Evolutionary conservation across 176 grass and related monocot species (phyloP), one percentile per base, ranked within the genome.

Genomic region (Leersia perrieri): DNA sequence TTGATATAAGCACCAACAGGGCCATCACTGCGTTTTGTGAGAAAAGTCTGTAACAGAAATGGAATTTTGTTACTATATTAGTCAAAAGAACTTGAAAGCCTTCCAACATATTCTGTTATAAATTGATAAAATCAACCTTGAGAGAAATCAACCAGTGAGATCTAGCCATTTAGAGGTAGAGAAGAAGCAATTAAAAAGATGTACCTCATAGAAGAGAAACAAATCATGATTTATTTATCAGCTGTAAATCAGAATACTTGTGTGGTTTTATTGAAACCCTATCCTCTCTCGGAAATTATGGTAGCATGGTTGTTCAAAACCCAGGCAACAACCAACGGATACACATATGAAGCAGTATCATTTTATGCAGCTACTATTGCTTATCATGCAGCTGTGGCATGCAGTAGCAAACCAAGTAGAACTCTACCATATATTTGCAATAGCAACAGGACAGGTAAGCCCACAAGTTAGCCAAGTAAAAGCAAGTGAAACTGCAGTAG

Each of bases 21-120:
- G 3, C 85, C 91, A 77, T 93, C 92, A 90, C 90, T 89, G 16
- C 90, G 90, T 35, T 86, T 98, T 66, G 95, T 81, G 34, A 94
- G 76, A 42, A 79, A 38, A 49, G 81, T 63, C 95, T 94, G 55
- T 57, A 66, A 82, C 28, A 87, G 40, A 84, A 84, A 70, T 26
- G 26, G 38, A 70, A 51, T 68, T 88, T 63, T 76, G 29, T 77
- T 79, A 33, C 8, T 16, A 20, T 63, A 66, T 76, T 62, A 55
- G 7, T 33, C 44, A 33, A 70, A 80, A 60, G 1, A 35, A 31
- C 5, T 12, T 31, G 51, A 22, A 60, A 80, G 39, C 18, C 69
- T 11, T 78, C 44, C 8, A 33, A 20, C 14, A 73, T 12, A 14
- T 82, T 35, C 9, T 33, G 66, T 15, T 80, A 39, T 7, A 49